These are phyloP conservation scores for Digitaria exilis DNA, from an alignment of 202 grass and related monocot genomes.

Conservation along the genomic window DNA sequence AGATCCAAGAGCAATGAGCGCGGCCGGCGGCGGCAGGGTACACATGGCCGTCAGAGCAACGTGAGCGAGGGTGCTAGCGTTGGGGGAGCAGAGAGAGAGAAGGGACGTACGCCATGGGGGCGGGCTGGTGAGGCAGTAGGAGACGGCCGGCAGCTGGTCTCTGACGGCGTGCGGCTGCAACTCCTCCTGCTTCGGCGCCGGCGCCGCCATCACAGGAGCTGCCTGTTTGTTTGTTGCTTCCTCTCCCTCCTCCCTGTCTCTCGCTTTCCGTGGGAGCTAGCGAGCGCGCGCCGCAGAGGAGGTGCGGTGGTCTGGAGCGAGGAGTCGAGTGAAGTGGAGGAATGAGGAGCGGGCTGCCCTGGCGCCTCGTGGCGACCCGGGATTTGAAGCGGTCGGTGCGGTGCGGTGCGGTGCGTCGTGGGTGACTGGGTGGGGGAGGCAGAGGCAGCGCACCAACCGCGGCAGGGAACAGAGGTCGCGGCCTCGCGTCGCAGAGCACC, in stretches of 20 bases:
- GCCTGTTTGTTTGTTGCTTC: background rate
- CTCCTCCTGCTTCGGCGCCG: conserved; percentile 85
- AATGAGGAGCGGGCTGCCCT: background rate
- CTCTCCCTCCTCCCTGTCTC: background rate
- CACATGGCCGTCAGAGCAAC: background rate
- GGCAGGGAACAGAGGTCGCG: background rate
- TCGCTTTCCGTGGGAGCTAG: conserved; percentile 6
- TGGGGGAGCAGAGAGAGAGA: background rate
- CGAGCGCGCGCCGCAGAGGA: background rate
- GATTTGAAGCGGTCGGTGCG: conserved; percentile 32
- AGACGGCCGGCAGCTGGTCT: conserved; percentile 76
- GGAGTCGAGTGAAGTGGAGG: background rate
- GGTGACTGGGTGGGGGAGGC: background rate
- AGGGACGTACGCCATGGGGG: conserved; percentile 71
- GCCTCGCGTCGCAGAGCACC: background rate
- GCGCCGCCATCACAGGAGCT: conserved; percentile 54
- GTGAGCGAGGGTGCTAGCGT: background rate
- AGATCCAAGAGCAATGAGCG: conserved; percentile 14
- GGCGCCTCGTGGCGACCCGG: conserved; percentile 1
- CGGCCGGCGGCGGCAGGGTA: background rate
- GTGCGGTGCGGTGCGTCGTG: background rate
- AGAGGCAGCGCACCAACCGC: background rate
- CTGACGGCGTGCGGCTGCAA: conserved; percentile 64
- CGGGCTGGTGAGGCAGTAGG: conserved; percentile 78
- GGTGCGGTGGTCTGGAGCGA: background rate